Evolutionary conservation across 768 basidiomycete genomes (phyloP), one percentile per base, ranked within the genome.

Genomic region (Flagelloscypha sp.): DNA sequence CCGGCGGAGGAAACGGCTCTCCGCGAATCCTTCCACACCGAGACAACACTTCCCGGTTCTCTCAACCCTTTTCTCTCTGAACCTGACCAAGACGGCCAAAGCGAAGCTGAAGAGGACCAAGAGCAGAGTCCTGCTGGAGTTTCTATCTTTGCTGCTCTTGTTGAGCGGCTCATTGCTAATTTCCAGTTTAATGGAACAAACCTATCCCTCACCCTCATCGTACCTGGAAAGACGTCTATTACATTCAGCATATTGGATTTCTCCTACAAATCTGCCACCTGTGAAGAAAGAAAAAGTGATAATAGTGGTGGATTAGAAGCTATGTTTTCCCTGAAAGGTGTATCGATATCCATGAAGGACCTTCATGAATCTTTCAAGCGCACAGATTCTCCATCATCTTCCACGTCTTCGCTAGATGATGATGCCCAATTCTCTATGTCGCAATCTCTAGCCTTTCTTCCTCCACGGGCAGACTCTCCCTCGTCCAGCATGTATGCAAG

Each of bases 401-500:
- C 76, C 0, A 62, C 64, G 0, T 76, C 76, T 5, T 75, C 73
- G 21, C 50, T 83, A 24, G 83, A 86, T 42, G 80, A 84, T 45
- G 72, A 76, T 20, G 64, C 70, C 5, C 72, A 73, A 30, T 57
- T 74, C 48, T 59, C 70, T 35, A 85, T 87, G 83, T 80, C 82
- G 6, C 81, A 85, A 50, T 87, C 84, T 5, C 61, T 85, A 22
- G 78, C 68, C 2, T 66, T 58, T 35, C 62, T 89, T 24, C 80
- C 74, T 25, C 70, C 66, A 9, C 52, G 62, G 27, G 36, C 68
- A 7, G 45, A 47, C 6, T 74, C 65, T n/a, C 62, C 68, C 12
- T 55, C 67, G 5, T 74, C 74, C 46, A 87, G 79, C 57, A 74
- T 89, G 68, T 90, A 88, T 52, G 72, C 82, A 45, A 89, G 85